phyloP scores from a whole-genome alignment of 352 stramenopile genomes.

The Phytophthora multivora region DNA sequence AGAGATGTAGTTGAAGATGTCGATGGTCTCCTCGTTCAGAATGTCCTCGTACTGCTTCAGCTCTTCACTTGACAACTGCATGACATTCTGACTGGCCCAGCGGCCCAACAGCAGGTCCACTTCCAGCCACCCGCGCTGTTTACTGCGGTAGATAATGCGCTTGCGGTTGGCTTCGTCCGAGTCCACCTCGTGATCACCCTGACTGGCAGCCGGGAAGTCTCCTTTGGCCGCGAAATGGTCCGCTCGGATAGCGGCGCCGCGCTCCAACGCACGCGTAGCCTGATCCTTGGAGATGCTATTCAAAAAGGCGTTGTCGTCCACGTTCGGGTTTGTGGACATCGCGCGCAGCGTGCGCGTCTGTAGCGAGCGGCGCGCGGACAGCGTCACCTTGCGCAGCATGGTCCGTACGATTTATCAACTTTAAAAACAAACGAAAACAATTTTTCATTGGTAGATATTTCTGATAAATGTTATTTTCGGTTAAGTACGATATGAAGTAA shows the following conservation, averaged over 20 bases:
- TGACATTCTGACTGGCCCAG: constrained; percentile 94
- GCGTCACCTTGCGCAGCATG: constrained; percentile 14
- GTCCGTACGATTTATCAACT: not conserved
- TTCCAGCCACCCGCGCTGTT: constrained; percentile 96
- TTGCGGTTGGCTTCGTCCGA: constrained; percentile 85
- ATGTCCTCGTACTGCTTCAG: constrained; percentile 95
- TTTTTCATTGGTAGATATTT: constrained; percentile 14
- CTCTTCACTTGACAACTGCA: constrained; percentile 75
- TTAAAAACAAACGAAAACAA: too few relatives aligned
- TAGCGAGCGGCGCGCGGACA: not conserved
- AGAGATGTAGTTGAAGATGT: constrained; percentile 98
- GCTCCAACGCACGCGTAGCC: constrained; percentile 51
- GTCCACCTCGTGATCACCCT: constrained; percentile 56
- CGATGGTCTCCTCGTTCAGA: constrained; percentile 97
- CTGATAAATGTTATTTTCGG: not conserved
- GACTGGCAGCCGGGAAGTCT: constrained; percentile 53
- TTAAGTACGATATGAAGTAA: constrained; percentile 16
- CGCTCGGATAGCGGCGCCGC: constrained; percentile 61
- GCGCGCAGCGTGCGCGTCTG: constrained; percentile 16
- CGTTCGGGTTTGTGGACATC: constrained; percentile 39
- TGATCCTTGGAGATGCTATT: constrained; percentile 58
- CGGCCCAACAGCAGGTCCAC: constrained; percentile 95
- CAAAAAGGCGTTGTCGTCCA: constrained; percentile 60
- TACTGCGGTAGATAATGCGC: constrained; percentile 94
- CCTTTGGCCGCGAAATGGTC: constrained; percentile 48